Conservation (phyloP, 108 stramenopile genomes). For the Cyclotella atomus region DNA sequence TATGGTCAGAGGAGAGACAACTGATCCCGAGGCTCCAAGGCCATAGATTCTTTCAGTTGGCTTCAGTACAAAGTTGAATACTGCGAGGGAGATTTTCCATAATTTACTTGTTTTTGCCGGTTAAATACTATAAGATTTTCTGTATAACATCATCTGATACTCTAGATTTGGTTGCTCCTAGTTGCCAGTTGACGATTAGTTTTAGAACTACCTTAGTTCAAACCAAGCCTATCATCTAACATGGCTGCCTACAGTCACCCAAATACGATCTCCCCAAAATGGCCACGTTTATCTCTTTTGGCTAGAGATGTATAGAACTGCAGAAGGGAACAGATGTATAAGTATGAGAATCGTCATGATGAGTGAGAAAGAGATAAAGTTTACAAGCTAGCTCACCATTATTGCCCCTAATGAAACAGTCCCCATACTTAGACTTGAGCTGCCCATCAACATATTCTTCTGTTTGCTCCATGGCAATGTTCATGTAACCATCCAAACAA, state of each 20-base stretch:
- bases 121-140: too few species aligned
- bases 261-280: too few species aligned
- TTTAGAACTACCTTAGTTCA: too few species aligned
- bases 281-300: conserved; percentile 51
- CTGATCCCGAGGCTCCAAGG: conserved; percentile 49
- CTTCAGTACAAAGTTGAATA: too few species aligned
- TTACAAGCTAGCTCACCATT: conserved; percentile 68
- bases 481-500: conserved; percentile 99
- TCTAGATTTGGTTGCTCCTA: too few species aligned
- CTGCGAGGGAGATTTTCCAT: too few species aligned
- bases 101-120: too few species aligned
- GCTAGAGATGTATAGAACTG: conserved; percentile 78
- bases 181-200: too few species aligned
- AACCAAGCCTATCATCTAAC: too few species aligned
- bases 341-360: not conserved
- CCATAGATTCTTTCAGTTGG: conserved; percentile 28
- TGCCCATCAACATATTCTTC: conserved; percentile 99
- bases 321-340: not conserved
- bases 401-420: conserved; percentile 99
- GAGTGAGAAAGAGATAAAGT: not conserved
- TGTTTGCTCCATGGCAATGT: conserved; percentile 99
- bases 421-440: conserved; percentile 97
- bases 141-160: too few species aligned
- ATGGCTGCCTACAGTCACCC: too few species aligned
- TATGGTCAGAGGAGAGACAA: conserved; percentile 76